phyloP scores from a whole-genome alignment of 179 eudicot species.

The Gypsophila paniculata region DNA sequence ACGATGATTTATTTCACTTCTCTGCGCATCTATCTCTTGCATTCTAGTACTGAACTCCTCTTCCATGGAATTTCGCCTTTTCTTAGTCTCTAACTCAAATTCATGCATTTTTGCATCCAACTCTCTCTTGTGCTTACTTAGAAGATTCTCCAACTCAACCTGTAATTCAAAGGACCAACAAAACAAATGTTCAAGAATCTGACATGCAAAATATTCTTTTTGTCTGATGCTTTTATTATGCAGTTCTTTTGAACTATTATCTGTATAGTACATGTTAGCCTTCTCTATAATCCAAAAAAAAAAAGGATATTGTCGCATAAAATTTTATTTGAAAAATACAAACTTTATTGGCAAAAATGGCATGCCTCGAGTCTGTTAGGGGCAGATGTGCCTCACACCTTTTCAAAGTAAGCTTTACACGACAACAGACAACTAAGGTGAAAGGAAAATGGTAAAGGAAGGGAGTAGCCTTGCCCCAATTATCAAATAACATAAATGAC shows the following conservation, averaged over 20 bases:
- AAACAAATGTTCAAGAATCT: constrained; percentile 17
- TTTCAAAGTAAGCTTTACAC: not conserved
- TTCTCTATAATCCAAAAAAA: too few relatives aligned
- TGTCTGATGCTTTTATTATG: too few relatives aligned
- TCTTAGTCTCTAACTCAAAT: constrained; percentile 62
- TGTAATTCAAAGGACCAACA: constrained; percentile 21
- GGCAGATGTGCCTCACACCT: too few relatives aligned
- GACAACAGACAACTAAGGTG: not conserved
- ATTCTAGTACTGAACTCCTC: constrained; percentile 45
- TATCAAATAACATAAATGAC: not conserved
- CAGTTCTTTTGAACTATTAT: too few relatives aligned
- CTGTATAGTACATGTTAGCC: too few relatives aligned
- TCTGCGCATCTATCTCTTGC: constrained; percentile 45
- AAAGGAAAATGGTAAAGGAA: not conserved
- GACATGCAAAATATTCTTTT: not conserved
- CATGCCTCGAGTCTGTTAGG: too few relatives aligned
- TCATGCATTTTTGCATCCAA: constrained; percentile 49
- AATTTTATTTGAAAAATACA: too few relatives aligned
- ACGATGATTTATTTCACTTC: constrained; percentile 53
- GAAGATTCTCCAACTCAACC: constrained; percentile 67
- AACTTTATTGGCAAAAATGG: too few relatives aligned
- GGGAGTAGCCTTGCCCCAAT: not conserved
- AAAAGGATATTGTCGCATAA: too few relatives aligned
- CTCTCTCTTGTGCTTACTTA: constrained; percentile 53
- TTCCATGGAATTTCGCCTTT: constrained; percentile 48